These are phyloP conservation scores for Neobulgaria alba DNA, from an alignment of 2,329 filamentous ascomycete species.

Conservation along the genomic window DNA sequence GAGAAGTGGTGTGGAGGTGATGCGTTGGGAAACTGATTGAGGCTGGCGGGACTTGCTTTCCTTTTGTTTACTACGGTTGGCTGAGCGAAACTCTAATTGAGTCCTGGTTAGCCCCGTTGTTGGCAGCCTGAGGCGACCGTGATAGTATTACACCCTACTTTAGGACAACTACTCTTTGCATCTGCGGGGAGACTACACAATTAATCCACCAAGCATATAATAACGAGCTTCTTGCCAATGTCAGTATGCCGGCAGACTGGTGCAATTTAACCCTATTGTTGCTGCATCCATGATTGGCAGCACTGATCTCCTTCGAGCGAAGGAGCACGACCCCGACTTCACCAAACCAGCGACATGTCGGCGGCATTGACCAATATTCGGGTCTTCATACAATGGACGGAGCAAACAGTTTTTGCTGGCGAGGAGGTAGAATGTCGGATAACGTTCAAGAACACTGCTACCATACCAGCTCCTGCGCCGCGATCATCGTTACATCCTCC, in stretches of 20 bases:
- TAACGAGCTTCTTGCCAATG: too few species aligned
- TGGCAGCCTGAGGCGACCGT: too few species aligned
- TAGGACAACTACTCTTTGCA: too few species aligned
- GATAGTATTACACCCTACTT: too few species aligned
- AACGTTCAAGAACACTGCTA: slow-evolving; percentile 78
- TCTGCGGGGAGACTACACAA: too few species aligned
- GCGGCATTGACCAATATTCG: slow-evolving; percentile 66
- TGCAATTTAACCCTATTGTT: slow-evolving; percentile 10
- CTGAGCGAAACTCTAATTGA: too few species aligned
- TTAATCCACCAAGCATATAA: too few species aligned
- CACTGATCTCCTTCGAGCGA: slow-evolving; percentile 24
- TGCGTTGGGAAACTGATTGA: too few species aligned
- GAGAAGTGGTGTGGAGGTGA: too few species aligned
- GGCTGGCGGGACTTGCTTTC: too few species aligned
- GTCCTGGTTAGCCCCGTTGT: too few species aligned
- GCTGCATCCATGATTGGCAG: slow-evolving; percentile 27
- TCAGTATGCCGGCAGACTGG: slow-evolving; percentile 20
- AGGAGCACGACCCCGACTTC: slow-evolving; percentile 16
- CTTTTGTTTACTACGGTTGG: too few species aligned
- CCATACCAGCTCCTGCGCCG: slow-evolving; percentile 12
- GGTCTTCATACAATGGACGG: slow-evolving; percentile 91
- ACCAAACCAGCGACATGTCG: slow-evolving; percentile 23
- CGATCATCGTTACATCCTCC: slow-evolving; percentile 20
- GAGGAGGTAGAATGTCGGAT: slow-evolving; percentile 94
- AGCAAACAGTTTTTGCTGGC: slow-evolving; percentile 90